Conservation (phyloP, 441 rosid species). For the Lepidium campestre region DNA sequence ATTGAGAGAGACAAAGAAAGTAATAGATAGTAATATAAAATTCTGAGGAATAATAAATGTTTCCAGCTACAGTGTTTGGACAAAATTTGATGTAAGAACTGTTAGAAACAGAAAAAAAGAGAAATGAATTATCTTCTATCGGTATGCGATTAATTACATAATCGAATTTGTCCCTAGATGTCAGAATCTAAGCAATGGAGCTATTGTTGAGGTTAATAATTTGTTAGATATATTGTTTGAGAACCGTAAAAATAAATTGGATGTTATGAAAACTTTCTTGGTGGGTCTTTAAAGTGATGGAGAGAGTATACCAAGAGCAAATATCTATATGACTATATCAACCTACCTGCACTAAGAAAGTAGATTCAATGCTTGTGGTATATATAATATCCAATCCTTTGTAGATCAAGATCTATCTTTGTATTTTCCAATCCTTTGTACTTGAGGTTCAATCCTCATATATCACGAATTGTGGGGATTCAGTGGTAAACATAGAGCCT, state of each 20-base stretch:
- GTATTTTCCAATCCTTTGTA: constrained; percentile 89
- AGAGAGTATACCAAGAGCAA: constrained; percentile 56
- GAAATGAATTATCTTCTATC: constrained; percentile 62
- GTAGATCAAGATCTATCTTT: too few relatives aligned
- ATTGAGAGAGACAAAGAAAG: too few relatives aligned
- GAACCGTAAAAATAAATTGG: not conserved
- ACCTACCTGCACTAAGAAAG: constrained; percentile 65
- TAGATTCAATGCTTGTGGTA: constrained; percentile 63
- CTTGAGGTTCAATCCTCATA: constrained; percentile 88
- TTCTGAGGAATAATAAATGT: too few relatives aligned
- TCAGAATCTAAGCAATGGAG: constrained; percentile 43
- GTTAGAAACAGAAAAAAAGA: constrained; percentile 52
- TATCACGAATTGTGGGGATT: too few relatives aligned
- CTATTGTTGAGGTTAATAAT: constrained; percentile 43
- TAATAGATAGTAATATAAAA: too few relatives aligned
- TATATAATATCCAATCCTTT: not conserved
- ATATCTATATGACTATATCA: constrained; percentile 55
- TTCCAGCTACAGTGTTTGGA: constrained; percentile 67
- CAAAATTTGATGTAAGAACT: constrained; percentile 58
- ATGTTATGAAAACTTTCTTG: not conserved
- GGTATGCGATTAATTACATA: constrained; percentile 55
- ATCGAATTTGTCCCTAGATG: constrained; percentile 46
- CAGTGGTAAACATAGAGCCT: too few relatives aligned
- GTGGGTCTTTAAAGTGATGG: constrained; percentile 41
- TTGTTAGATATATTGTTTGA: not conserved